phyloP scores from a whole-genome alignment of 1,284 basidiomycete species.

The Ceratobasidium sp. region DNA sequence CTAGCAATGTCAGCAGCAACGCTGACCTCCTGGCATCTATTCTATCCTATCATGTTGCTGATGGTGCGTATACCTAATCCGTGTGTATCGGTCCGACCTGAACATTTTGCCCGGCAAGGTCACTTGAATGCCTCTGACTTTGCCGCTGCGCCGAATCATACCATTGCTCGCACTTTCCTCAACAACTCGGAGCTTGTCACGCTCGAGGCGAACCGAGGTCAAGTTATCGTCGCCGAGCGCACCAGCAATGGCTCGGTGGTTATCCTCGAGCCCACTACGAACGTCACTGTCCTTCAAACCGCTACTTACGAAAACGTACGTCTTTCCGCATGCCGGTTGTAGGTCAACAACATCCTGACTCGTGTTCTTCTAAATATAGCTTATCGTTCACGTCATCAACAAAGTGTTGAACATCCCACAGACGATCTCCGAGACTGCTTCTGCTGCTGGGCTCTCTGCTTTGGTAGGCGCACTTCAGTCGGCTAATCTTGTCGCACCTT shows the following conservation, averaged over 20 bases:
- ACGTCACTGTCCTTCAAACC: slow-evolving; percentile 55
- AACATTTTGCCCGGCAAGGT: slow-evolving; percentile 31
- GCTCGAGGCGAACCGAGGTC: slow-evolving; percentile 63
- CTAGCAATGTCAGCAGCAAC: slow-evolving; percentile 52
- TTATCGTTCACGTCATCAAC: slow-evolving; percentile 54
- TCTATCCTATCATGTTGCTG: slow-evolving; percentile 69
- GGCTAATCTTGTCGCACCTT: slow-evolving; percentile 53
- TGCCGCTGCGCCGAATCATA: slow-evolving; percentile 52
- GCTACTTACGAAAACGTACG: slow-evolving; percentile 56
- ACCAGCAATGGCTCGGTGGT: slow-evolving; percentile 54
- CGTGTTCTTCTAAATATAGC: slow-evolving; percentile 53
- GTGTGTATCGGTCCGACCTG: slow-evolving; percentile 56
- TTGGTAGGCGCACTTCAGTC: slow-evolving; percentile 50
- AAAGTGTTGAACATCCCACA: slow-evolving; percentile 63
- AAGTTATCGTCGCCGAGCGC: slow-evolving; percentile 66
- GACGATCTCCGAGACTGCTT: slow-evolving; percentile 56
- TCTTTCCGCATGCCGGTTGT: not conserved
- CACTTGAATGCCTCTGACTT: slow-evolving; percentile 33
- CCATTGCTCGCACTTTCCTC: slow-evolving; percentile 69
- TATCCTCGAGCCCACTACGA: slow-evolving; percentile 60
- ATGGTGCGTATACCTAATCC: slow-evolving; percentile 56
- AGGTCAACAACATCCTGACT: slow-evolving; percentile 48
- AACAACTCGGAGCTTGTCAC: slow-evolving; percentile 57
- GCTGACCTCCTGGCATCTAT: slow-evolving; percentile 55
- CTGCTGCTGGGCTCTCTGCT: slow-evolving; percentile 53